A percentile compares a stretch with the other conserved stretches of the same genome.
Evolutionary conservation across 495 filamentous ascomycete genomes (phyloP).

Genomic region (Aspergillus cavernicola): DNA sequence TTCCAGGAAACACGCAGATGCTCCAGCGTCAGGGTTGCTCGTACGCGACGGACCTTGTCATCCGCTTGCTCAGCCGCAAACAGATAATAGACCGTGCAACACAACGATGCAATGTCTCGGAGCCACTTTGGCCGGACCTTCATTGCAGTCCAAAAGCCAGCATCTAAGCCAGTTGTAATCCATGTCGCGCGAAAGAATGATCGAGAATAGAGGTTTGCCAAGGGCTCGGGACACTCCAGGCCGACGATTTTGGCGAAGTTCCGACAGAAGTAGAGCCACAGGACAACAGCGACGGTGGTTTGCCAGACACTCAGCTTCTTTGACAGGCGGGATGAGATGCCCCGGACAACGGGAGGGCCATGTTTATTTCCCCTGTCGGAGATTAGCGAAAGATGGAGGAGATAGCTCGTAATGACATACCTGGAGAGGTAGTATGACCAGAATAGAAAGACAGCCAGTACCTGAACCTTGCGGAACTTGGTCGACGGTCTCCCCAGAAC

Average conservation of each 20-base stretch:
- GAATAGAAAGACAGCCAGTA: slow-evolving; percentile 83
- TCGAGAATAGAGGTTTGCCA: slow-evolving; percentile 89
- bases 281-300: slow-evolving; percentile 77
- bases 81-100: slow-evolving; percentile 85
- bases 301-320: slow-evolving; percentile 80
- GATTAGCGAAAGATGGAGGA: neutral
- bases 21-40: slow-evolving; percentile 81
- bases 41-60: slow-evolving; percentile 92
- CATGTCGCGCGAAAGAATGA: slow-evolving; percentile 98
- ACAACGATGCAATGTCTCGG: slow-evolving; percentile 73
- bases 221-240: slow-evolving; percentile 86
- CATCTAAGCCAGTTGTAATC: slow-evolving; percentile 91
- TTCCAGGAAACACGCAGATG: slow-evolving; percentile 95
- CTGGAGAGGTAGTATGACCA: slow-evolving; percentile 82
- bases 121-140: slow-evolving; percentile 77
- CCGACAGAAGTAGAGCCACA: slow-evolving; percentile 86
- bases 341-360: slow-evolving; percentile 75
- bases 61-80: slow-evolving; percentile 91
- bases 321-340: slow-evolving; percentile 65
- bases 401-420: slow-evolving; percentile 36
- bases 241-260: slow-evolving; percentile 92
- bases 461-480: slow-evolving; percentile 88
- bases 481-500: slow-evolving; percentile 86
- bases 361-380: slow-evolving; percentile 70
- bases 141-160: slow-evolving; percentile 99